Base-by-base conservation (phyloP, 2,329 filamentous ascomycete species). In the Zymoseptoria brevis region DNA sequence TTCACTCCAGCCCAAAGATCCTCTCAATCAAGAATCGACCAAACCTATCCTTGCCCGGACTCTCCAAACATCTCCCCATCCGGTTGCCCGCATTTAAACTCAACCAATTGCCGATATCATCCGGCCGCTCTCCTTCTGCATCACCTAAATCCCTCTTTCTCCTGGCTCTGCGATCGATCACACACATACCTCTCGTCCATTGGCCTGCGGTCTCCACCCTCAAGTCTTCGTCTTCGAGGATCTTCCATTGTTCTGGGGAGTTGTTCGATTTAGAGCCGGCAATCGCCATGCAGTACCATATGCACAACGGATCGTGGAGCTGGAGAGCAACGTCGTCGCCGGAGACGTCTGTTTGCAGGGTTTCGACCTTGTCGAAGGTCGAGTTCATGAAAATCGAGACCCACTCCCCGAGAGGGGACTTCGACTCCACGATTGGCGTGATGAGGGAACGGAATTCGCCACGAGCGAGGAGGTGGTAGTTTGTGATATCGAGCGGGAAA, bases 101-200 rank as follows among this genome's bases (percentile, higher is more conserved):
- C 69, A 94, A 74, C 94, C 94, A 97, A 56, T 87, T 78, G 67
- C 83, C 72, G 74, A 85, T 79, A 73, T 97, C 93, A 49, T 87
- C 88, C 0, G 86, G 80, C 29, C 86, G 81, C 65, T 82, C 81
- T 51, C 79, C 77, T 21, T 81, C 80, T 2, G 35, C 35, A 55
- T 80, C 74, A 21, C 67, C 73, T 7, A 74, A 60, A 69, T 76
- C 61, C 72, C 76, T 79, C 69, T 84, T 83, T 62, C 76, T 78
- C 57, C 84, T 76, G 45, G 76, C 75, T 51, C 94, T 82, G 41
- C 85, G 81, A 77, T 99, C 94, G 49, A 91, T 79, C 30, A 97
- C 81, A 70, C 91, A 92, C 86, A 94, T 92, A 1, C 94, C 68
- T 58, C 90, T 81, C 52, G 92, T 96, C 94, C 94, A 99, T 77